Base-by-base conservation (phyloP, 202 grass and related monocot species). In the Alloteropsis angusta region DNA sequence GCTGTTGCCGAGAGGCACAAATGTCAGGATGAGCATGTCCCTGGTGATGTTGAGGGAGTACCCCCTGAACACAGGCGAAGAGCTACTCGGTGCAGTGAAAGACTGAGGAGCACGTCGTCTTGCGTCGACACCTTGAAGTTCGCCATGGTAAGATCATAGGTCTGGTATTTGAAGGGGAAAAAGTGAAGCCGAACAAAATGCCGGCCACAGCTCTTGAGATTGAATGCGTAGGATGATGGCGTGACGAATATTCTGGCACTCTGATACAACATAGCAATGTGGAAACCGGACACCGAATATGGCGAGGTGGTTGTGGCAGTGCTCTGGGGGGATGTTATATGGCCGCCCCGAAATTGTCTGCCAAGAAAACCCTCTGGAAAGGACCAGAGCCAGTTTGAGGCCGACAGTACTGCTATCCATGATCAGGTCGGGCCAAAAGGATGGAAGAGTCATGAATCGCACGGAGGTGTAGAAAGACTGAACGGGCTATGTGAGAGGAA, bases 171-270 rank as follows among this genome's bases (percentile, higher is more conserved):
- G 79, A 92, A 87, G 1, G 89, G 60, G 53, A 86, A 88, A 80
- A 97, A 94, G 70, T 90, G 70, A 25, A 97, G 83, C 63, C 94
- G 87, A 21, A 97, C 85, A 22, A 93, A 97, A 73, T 97, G 94
- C 28, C 91, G 85, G 54, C 94, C 94, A 46, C 11, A 72, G 32
- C 86, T 77, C 58, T 34, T 80, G 69, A 97, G 86, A 19, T 68
- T 74, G 65, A 97, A 97, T 10, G 82, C 79, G 64, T 97, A 97
- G 50, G 82, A 90, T 12, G 91, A 91, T 0, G 9, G 3, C 2
- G 14, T 17, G 0, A 18, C 19, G 43, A 97, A 97, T 23, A 97
- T 73, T 38, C 94, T 82, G 1, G 91, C 84, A 6, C 87, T 86
- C 68, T 76, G 77, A 54, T 88, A 97, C 37, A 97, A 28, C 41